Base-by-base conservation (phyloP, 495 filamentous ascomycete species). In the Extremus antarcticus region DNA sequence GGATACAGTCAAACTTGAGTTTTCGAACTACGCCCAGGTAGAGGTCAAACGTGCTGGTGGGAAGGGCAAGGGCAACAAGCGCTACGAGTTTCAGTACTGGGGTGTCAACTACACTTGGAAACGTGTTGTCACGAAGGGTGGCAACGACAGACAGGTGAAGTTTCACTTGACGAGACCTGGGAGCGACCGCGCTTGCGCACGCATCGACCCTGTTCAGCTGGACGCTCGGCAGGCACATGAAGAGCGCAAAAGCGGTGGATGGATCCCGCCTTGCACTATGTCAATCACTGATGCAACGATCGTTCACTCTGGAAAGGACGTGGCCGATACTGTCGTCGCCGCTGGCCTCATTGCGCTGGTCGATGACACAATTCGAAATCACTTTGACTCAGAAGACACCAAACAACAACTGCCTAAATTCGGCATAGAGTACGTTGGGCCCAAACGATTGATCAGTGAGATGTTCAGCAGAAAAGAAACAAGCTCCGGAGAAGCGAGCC, bases 1-100 rank as follows among this genome's bases (percentile, higher is more conserved):
- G 47, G 91, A 95, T 64, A 85, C 77, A 40, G 85, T 86, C 60
- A 85, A 87, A 66, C 77, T 98, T 32, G 91, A 97, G 63, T 98
- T 95, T 68, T 92, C 88, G 53, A 98, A 98, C 71, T 98, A 98
- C 65, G 92, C 92, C 10, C 89, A 92, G 64, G 82, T 96, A 25
- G 87, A 95, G 57, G 72, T 98, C 53, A 81, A 76, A 57, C 78
- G 88, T 35, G 77, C 80, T 43, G 87, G 88, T 10, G 70, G 77
- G 24, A 86, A 82, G 60, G 72, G 78, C 25, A 86, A 82, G 60
- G 72, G 78, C 25, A 76, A 77, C 51, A 94, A 88, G 69, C 81
- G 81, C 57, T 95, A 95, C 68, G 86, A 90, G 52, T 94, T 88
- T 60, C 86, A 94, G 68, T 94, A 92, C 74, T 95, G 90, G 90